Percentiles rank a stretch among this genome's conserved stretches.
Conservation (phyloP, 1,284 basidiomycete genomes). For the Phylloboletellus chloephorus region DNA sequence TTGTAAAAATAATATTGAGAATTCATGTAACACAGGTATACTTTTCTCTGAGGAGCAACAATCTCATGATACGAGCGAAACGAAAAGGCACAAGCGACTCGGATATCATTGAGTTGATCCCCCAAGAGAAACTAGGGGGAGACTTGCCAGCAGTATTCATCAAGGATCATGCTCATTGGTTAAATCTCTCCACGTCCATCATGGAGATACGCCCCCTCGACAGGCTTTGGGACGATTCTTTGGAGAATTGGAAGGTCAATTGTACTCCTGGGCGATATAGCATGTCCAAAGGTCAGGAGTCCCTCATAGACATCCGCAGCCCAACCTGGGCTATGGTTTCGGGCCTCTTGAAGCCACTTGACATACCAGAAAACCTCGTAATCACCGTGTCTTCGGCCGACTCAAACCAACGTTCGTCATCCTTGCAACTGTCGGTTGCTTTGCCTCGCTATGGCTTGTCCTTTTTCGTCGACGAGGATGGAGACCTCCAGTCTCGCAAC, state of each 20-base stretch:
- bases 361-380: slow-evolving; percentile 29
- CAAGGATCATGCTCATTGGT: slow-evolving; percentile 37
- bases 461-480: slow-evolving; percentile 30
- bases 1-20: not conserved
- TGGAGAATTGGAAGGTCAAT: slow-evolving; percentile 20
- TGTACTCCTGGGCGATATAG: slow-evolving; percentile 9
- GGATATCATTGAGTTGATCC: slow-evolving; percentile 34
- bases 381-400: slow-evolving; percentile 12
- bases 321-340: slow-evolving; percentile 32
- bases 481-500: slow-evolving; percentile 28
- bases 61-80: slow-evolving; percentile 32
- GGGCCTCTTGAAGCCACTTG: slow-evolving; percentile 28
- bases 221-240: slow-evolving; percentile 20
- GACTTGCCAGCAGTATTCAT: slow-evolving; percentile 39
- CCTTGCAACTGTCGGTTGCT: slow-evolving; percentile 28
- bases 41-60: slow-evolving; percentile 25
- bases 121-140: slow-evolving; percentile 25
- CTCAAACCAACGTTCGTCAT: slow-evolving; percentile 6
- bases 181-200: slow-evolving; percentile 26
- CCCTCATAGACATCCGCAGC: slow-evolving; percentile 32
- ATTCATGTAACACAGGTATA: slow-evolving; percentile 22
- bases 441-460: slow-evolving; percentile 39
- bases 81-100: not conserved
- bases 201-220: slow-evolving; percentile 37
- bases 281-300: slow-evolving; percentile 15